Conservation (phyloP, 768 basidiomycete genomes). For the Tulasnella calospora region DNA sequence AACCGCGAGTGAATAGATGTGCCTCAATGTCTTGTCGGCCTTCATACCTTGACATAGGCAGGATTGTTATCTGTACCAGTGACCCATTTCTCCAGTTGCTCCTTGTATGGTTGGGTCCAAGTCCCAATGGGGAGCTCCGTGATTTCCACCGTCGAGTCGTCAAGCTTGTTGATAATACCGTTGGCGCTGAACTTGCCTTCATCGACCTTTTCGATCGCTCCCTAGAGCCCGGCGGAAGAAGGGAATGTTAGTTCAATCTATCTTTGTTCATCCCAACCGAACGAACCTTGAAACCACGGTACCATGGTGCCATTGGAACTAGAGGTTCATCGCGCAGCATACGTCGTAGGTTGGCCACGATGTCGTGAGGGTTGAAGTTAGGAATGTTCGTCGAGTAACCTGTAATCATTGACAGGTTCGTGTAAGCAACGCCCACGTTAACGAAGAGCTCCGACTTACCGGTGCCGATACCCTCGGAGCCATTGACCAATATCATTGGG, state of each 20-base stretch:
- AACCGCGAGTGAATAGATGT: background rate
- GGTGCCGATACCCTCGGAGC: constrained; percentile 96
- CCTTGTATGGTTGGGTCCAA: constrained; percentile 92
- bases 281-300: constrained; percentile 71
- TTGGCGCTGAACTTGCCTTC: constrained; percentile 77
- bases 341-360: constrained; percentile 79
- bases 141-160: constrained; percentile 88
- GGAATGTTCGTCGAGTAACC: constrained; percentile 95
- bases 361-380: constrained; percentile 85
- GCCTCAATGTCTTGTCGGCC: background rate
- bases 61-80: constrained; percentile 67
- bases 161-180: constrained; percentile 68
- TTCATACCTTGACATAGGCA: constrained; percentile 67
- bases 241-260: background rate
- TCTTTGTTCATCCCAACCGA: background rate
- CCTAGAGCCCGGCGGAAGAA: constrained; percentile 39
- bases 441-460: constrained; percentile 44
- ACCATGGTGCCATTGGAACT: constrained; percentile 91
- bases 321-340: constrained; percentile 81
- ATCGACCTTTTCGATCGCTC: constrained; percentile 68
- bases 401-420: constrained; percentile 33
- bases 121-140: constrained; percentile 91
- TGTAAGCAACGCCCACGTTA: background rate
- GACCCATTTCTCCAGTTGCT: constrained; percentile 84
- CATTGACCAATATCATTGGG: constrained; percentile 86